These are phyloP conservation scores for Cenchrus americanus DNA, from an alignment of 176 grass and related monocot genomes.

Conservation along the genomic window DNA sequence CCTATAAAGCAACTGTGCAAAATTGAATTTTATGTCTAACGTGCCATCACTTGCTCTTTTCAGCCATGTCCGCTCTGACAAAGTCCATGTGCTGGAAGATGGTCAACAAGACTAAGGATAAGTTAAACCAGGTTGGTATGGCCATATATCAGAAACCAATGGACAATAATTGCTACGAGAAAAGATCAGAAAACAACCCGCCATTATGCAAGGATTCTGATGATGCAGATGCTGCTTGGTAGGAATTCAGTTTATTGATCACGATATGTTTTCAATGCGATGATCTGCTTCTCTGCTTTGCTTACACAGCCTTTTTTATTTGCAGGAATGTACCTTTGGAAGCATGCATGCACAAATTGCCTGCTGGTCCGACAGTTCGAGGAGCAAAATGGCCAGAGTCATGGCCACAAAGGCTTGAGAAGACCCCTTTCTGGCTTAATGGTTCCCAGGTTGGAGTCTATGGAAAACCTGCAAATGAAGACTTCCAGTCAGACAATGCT, in stretches of 20 bases:
- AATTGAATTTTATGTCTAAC: constrained; percentile 32
- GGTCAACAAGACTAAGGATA: constrained; percentile 86
- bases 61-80: constrained; percentile 87
- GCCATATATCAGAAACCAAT: constrained; percentile 85
- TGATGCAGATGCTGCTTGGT: constrained; percentile 94
- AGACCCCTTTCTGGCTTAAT: constrained; percentile 85
- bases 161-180: constrained; percentile 96
- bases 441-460: constrained; percentile 83
- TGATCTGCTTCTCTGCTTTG: constrained; percentile 23
- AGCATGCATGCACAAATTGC: constrained; percentile 91
- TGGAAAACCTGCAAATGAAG: constrained; percentile 85
- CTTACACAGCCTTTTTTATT: constrained; percentile 23
- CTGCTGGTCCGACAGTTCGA: constrained; percentile 50
- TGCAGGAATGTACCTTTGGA: constrained; percentile 93
- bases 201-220: constrained; percentile 84
- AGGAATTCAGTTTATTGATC: constrained; percentile 29
- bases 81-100: constrained; percentile 98
- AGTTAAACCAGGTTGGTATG: constrained; percentile 85
- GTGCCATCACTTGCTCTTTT: constrained; percentile 14
- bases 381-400: constrained; percentile 78
- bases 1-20: background rate
- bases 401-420: constrained; percentile 86
- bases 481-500: constrained; percentile 86
- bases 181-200: constrained; percentile 74
- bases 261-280: background rate